Base-by-base conservation (phyloP, 192 early-diverging fungal genomes). In the Coemansia sp. region DNA sequence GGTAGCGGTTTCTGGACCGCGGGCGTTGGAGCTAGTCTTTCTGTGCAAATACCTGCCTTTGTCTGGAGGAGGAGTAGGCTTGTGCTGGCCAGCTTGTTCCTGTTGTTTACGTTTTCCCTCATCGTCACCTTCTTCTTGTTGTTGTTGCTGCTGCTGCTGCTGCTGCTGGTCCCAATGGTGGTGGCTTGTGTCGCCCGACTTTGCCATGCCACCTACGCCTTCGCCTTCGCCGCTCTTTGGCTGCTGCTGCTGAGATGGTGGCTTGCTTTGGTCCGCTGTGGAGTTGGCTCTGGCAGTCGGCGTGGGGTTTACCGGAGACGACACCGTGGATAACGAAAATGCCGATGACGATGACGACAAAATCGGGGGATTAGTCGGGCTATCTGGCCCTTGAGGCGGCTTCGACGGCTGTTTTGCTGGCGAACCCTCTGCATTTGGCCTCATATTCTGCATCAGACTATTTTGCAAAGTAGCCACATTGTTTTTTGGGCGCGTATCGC, bases 361-460 rank as follows among this genome's bases (percentile, higher is more conserved):
- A 33, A 48, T 14, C 20, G 65, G 64, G 61, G 62, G 46, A 1
- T 20, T 26, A 30, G 55, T 14, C 14, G 41, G 39, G 18, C 58
- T 43, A 53, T 67, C n/a, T 4, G n/a, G 60, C 39, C 1, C 30
- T 30, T 16, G 16, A 2, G 4, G 51, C 12, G 23, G 20, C 26
- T 16, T 1, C 39, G 59, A 26, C 7, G 26, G 52, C 16, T 45
- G 55, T 20, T 43, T 35, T 16, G n/a, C 20, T 20, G 61, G 68
- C 51, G 44, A 34, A 9, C 38, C 36, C n/a, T 39, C 55, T 0
- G 53, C 53, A 6, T 59, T 51, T 15, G 67, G 62, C 20, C 60
- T 30, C 63, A 75, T 64, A 24, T 75, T 55, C 60, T 75, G 73
- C 60, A 69, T 65, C 39, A 75, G 36, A 16, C 63, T 68, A 33